These are phyloP conservation scores for Diaporthe batatas DNA, from an alignment of 2,329 filamentous ascomycete genomes.

Conservation along the genomic window DNA sequence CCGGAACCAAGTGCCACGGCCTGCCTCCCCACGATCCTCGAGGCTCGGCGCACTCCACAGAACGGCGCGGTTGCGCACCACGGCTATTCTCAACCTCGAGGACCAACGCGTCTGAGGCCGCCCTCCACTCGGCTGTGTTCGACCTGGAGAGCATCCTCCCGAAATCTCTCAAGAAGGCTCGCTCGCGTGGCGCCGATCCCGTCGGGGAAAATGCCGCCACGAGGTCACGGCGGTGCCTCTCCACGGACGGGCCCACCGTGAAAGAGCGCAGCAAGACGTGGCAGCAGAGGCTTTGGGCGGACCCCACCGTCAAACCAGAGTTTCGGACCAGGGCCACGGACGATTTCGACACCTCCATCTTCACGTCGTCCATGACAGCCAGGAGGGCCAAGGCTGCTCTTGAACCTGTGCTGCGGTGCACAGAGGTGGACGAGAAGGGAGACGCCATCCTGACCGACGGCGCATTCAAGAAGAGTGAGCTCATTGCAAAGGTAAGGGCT, in stretches of 20 bases:
- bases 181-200: constrained; percentile 30
- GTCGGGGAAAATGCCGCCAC: constrained; percentile 22
- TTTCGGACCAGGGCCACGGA: constrained; percentile 39
- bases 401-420: constrained; percentile 89
- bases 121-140: constrained; percentile 44
- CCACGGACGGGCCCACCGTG: constrained; percentile 44
- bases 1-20: constrained; percentile 13
- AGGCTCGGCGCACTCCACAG: background rate
- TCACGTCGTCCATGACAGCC: constrained; percentile 75
- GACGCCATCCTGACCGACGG: constrained; percentile 93
- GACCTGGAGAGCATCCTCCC: constrained; percentile 47
- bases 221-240: constrained; percentile 48
- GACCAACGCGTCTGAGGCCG: constrained; percentile 20
- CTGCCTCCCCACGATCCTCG: background rate
- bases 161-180: constrained; percentile 43
- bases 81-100: constrained; percentile 29
- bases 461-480: constrained; percentile 97
- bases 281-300: constrained; percentile 65
- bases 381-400: constrained; percentile 81
- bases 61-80: background rate
- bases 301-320: constrained; percentile 50
- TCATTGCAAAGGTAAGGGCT: constrained; percentile 85
- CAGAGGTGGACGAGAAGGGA: constrained; percentile 92
- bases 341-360: constrained; percentile 68
- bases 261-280: constrained; percentile 52